Evolutionary conservation across 768 basidiomycete genomes (phyloP), one percentile per base, ranked within the genome.

Genomic region (Tulasnella calospora): DNA sequence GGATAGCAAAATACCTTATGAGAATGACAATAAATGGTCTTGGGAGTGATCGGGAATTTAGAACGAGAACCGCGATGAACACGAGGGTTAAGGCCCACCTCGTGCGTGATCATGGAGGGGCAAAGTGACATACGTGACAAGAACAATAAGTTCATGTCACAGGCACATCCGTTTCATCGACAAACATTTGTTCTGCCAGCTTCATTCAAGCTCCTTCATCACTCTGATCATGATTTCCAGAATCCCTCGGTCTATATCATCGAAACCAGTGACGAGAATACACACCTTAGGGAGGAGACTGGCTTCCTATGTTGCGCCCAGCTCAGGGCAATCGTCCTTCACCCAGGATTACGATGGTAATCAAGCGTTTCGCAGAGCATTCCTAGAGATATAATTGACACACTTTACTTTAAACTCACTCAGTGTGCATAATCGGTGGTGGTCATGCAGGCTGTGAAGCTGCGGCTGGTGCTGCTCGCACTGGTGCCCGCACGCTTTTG

Each of bases 401-500:
- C 13, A 67, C n/a, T 17, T 67, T 67, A 13, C n/a, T 13, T 67
- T 33, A 19, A 67, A 67, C 27, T 27, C 33, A 10, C 27, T 13
- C n/a, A 89, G 94, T 95, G 0, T 94, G 94, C 81, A 88, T 97
- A 40, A 94, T 97, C 81, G 95, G 95, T 36, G 95, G 92, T 4
- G 95, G 95, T 4, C 95, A 97, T 86, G 95, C 95, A 40, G 95
- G 95, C 0, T 95, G 94, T 81, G 95, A 97, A 83, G 95, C 95
- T 0, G 95, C 95, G 0, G 89, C 94, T 7, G 95, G 92, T 2
- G 88, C 95, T 21, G 94, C 95, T 0, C 87, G 95, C 69, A 89
- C 92, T 0, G 94, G 95, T 1, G 94, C 95, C 2, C 87, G 88
- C 80, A 96, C 94, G 0, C 81, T 95, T 12, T 86, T 97, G 10